A percentile compares a stretch with the other conserved stretches of the same genome.
These are phyloP conservation scores for Entomortierella parvispora DNA, from an alignment of 192 early-diverging fungal species.

Conservation along the genomic window DNA sequence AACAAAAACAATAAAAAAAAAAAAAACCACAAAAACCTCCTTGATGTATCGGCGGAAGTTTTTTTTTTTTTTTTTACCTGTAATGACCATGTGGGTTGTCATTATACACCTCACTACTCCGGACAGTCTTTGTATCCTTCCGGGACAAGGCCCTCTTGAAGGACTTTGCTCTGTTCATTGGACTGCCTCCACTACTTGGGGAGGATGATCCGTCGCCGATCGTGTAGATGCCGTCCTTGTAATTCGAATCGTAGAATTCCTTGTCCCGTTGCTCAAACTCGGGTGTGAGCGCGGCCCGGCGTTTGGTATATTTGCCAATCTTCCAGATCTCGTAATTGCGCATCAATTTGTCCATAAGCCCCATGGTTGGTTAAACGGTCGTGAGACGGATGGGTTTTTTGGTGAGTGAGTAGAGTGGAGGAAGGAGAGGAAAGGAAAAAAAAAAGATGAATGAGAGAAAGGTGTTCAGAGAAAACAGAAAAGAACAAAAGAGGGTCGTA, in stretches of 20 bases:
- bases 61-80: conserved; percentile 11
- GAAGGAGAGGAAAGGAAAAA: not conserved
- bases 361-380: conserved; percentile 40
- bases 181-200: not conserved
- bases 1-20: not conserved
- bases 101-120: conserved; percentile 51
- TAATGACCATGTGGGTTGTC: conserved; percentile 32
- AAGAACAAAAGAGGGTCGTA: not conserved
- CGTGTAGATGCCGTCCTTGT: conserved; percentile 56
- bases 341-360: conserved; percentile 57
- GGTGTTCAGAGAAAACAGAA: not conserved
- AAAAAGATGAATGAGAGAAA: not conserved
- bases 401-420: not conserved
- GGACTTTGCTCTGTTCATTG: conserved; percentile 22
- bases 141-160: conserved; percentile 31
- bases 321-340: conserved; percentile 62
- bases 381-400: not conserved
- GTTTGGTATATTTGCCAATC: conserved; percentile 57
- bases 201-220: conserved; percentile 1
- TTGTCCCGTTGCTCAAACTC: conserved; percentile 58
- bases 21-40: not conserved
- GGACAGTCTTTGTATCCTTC: conserved; percentile 36
- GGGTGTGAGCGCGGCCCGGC: conserved; percentile 52
- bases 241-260: conserved; percentile 55
- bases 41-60: not conserved